Base-by-base conservation (phyloP, 345 rosid genomes). In the Eucalyptus regnans region DNA sequence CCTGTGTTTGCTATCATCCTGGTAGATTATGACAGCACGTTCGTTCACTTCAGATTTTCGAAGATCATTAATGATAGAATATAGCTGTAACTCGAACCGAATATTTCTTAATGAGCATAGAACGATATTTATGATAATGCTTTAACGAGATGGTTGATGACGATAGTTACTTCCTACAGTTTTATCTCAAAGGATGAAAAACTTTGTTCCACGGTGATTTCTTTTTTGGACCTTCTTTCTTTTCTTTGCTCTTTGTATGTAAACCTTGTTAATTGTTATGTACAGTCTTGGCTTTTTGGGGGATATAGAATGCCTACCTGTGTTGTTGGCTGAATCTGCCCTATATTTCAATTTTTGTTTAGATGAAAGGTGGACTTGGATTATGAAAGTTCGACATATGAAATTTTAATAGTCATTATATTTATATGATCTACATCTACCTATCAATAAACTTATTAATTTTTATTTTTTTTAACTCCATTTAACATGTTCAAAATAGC, bases 61-160 rank as follows among this genome's bases (percentile, higher is more conserved):
- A 33, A 9, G 7, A 17, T 68, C 23, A 4, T 9, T 0, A 6
- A 20, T 5, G 11, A 71, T 33, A 5, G 1, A 6, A 16, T 17
- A 16, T 18, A 9, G 6, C 7, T 33, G 0, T 1, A 3, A 17
- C 2, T 8, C 4, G 2, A 8, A 33, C 14, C 7, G 13, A 37
- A 33, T 12, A 71, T 33, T 33, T 29, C 1, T 31, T 7, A 66
- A 9, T 0, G 0, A 16, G 0, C 12, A 31, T 31, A 18, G 6
- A 52, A 52, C 2, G 7, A 9, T 18, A 12, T 17, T 17, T 33
- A 1, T 37, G 41, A 18, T 17, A 3, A 16, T 33, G 7, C 27
- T 37, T 18, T 9, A 22, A 71, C 46, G 7, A 71, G 25, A 33
- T 18, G 7, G 1, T 37, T 37, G 17, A 43, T 18, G 81, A 12